Base-by-base conservation (phyloP, 176 grass and related monocot genomes). In the Lolium multiflorum region DNA sequence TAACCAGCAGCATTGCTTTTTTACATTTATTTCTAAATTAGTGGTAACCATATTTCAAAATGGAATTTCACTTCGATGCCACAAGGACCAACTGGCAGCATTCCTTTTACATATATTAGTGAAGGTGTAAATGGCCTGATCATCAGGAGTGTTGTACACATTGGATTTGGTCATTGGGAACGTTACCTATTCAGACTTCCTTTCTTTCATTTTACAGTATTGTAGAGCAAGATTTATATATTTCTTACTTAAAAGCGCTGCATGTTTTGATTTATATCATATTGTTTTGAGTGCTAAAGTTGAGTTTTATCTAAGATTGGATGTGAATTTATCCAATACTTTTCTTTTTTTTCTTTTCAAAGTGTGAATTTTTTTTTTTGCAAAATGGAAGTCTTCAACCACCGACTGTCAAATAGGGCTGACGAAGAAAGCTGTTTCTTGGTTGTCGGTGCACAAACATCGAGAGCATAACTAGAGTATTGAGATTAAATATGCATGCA, bases 11-110 rank as follows among this genome's bases (percentile, higher is more conserved):
- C 39, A 21, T 71, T 71, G 69, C 39, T 71, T 71, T n/a, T 71
- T 35, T 35, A 35, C 31, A 14, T 52, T 52, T 52, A 15, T 62
- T 63, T 80, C 77, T 5, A 80, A 47, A 18, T 63, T 48, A 38
- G 44, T 80, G 39, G n/a, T 47, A 80, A 47, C 18, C 58, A 63
- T 80, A 16, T 80, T 47, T 80, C 13, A 44, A 46, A 25, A 59
- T 2, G 9, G 38, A 79, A 15, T 62, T 60, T 58, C 55, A 58
- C 18, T 78, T 35, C 56, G 76, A 78, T 43, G 76, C 54, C 56
- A 79, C 38, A 62, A 46, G 77, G 57, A 4, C 57, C 20, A 71
- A 46, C 39, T 20, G 38, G 69, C 69, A 71, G 20, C 39, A 21
- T 71, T 71, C 39, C 39, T 71, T 71, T n/a, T 71, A 79, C 38